A percentile compares a stretch with the other conserved stretches of the same genome.
phyloP scores from a whole-genome alignment of 1,139 yeast genomes.

The Meyerozyma carpophila region DNA sequence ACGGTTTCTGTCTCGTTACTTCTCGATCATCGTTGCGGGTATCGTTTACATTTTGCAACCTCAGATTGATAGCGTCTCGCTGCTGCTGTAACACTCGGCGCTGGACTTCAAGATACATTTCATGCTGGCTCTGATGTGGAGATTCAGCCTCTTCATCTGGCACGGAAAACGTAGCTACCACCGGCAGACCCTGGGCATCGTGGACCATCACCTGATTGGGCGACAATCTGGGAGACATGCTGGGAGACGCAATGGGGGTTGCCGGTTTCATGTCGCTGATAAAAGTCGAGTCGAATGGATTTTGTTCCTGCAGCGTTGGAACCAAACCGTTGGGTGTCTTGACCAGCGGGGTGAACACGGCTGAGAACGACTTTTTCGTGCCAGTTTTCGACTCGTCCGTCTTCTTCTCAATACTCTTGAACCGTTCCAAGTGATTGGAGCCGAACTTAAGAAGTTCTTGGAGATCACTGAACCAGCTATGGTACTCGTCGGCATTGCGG shows the following conservation, averaged over 20 bases:
- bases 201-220: constrained; percentile 8
- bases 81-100: constrained; percentile 36
- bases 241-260: constrained; percentile 5
- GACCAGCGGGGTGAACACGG: constrained; percentile 36
- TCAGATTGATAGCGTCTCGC: constrained; percentile 26
- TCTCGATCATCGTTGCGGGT: background rate
- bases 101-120: constrained; percentile 33
- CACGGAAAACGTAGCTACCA: background rate
- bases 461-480: constrained; percentile 35
- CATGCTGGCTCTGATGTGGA: constrained; percentile 20
- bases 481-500: constrained; percentile 23
- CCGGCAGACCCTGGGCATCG: background rate
- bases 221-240: constrained; percentile 11
- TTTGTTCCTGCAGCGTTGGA: constrained; percentile 19
- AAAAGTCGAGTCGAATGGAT: constrained; percentile 37
- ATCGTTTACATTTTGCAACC: constrained; percentile 11
- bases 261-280: constrained; percentile 10
- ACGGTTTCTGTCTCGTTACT: background rate
- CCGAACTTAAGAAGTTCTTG: constrained; percentile 35
- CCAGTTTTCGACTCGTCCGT: constrained; percentile 16
- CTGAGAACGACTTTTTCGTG: constrained; percentile 12
- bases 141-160: background rate
- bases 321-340: constrained; percentile 24
- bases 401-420: constrained; percentile 28
- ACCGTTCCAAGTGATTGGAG: constrained; percentile 28